Evolutionary conservation across 306 rosid genomes (phyloP), one percentile per base, ranked within the genome.

Genomic region (Fragaria ananassa): DNA sequence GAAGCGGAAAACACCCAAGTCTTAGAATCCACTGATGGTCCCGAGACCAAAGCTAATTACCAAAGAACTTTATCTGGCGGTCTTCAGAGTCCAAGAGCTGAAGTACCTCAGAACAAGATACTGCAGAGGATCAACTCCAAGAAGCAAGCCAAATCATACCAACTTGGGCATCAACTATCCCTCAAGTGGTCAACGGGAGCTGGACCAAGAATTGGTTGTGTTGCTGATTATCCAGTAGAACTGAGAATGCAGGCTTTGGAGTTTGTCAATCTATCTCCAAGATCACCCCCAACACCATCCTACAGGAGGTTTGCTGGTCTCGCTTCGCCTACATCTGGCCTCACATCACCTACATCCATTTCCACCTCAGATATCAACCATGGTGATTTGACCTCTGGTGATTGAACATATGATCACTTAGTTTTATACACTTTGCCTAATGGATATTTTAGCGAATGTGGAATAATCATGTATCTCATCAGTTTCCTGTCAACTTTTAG

Each of bases 151-250:
- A 85, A 83, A 21, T 95, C 99, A 46, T 89, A 90, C 85, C 97
- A 95, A 81, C 72, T 95, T 58, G 99, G 99, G 45, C 86, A 92
- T 72, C 86, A 87, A n/a, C 89, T 95, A 41, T 84, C 93, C 1
- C 92, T 83, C 31, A 87, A 80, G 76, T 95, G 99, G 99, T 88
- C 97, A 23, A 89, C 97, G 0, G 99, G 99, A 75, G 96, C 93
- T 47, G 99, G 99, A 50, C 99, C 99, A 8, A 92, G 99, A 79
- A 95, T 95, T 45, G 97, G 99, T 39, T 95, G 97, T 75, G 93
- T 95, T 53, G 93, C 93, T 62, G 99, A 95, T 76, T 95, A 92
- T 77, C 99, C 99, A 13, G 78, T 75, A 4, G 91, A 92, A 82
- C 84, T 95, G 74, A 89, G 97, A 72, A 74, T 35, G 4, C 97